Evolutionary conservation across 345 rosid species (phyloP).

Genomic region (Corchorus olitorius): DNA sequence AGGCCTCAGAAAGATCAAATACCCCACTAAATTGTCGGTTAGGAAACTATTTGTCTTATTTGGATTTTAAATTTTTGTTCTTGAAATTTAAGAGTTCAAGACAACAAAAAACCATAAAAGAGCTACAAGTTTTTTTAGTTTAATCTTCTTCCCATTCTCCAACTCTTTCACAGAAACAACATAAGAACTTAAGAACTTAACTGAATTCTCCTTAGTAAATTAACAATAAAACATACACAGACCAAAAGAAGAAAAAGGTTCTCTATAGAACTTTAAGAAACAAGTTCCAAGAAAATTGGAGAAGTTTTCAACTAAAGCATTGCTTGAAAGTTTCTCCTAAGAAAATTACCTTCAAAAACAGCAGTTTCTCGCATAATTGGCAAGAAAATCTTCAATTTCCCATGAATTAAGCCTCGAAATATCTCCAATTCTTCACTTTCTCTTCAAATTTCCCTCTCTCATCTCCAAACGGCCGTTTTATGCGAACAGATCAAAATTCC

Average conservation of each 20-base stretch:
- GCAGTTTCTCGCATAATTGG: constrained; percentile 28
- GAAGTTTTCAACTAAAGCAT: neutral
- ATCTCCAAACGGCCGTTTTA: constrained; percentile 14
- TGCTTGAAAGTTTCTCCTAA: neutral
- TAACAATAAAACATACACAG: neutral
- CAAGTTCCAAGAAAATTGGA: constrained; percentile 6
- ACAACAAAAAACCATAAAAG: neutral
- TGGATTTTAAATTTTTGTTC: neutral
- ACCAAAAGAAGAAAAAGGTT: neutral
- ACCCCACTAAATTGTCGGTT: constrained; percentile 11
- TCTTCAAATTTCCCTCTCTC: constrained; percentile 21
- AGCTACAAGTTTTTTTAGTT: neutral
- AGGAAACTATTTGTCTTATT: constrained; percentile 8
- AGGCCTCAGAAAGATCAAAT: constrained; percentile 10
- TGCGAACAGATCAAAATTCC: constrained; percentile 27
- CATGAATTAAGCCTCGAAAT: constrained; percentile 14
- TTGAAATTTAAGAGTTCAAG: neutral
- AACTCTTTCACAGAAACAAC: constrained; percentile 7
- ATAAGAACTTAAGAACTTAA: neutral
- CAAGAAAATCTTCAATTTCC: constrained; percentile 22
- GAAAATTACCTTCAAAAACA: constrained; percentile 26
- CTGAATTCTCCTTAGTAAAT: neutral
- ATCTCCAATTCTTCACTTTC: constrained; percentile 22
- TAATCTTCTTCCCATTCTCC: neutral
- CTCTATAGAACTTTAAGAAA: constrained; percentile 1